Evolutionary conservation across 2,329 filamentous ascomycete genomes (phyloP).

Genomic region (Aspergillus pseudonomiae): DNA sequence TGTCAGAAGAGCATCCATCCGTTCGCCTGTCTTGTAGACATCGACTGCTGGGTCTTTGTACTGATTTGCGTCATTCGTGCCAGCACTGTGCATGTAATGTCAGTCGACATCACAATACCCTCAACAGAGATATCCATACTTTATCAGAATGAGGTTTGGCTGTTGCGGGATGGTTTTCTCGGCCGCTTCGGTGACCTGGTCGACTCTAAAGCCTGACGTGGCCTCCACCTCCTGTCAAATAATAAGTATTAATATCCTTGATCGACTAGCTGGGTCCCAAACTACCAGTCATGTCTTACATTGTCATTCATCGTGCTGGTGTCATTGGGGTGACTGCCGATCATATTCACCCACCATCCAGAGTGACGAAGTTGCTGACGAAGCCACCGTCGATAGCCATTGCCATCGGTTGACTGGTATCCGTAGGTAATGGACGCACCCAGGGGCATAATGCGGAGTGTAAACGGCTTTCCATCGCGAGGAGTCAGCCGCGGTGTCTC

Average conservation of each 20-base stretch:
- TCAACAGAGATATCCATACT: constrained; percentile 16
- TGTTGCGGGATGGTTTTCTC: constrained; percentile 18
- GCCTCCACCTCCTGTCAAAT: background rate
- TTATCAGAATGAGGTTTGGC: constrained; percentile 32
- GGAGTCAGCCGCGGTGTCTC: background rate
- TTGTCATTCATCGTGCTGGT: constrained; percentile 19
- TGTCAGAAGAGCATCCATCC: constrained; percentile 31
- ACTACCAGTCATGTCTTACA: constrained; percentile 11
- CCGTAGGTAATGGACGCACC: constrained; percentile 18
- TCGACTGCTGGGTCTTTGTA: constrained; percentile 21
- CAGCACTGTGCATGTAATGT: constrained; percentile 24
- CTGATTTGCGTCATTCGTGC: constrained; percentile 35
- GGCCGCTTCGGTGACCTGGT: constrained; percentile 21
- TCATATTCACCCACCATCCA: constrained; percentile 18
- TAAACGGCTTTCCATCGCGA: constrained; percentile 1
- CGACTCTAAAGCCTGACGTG: constrained; percentile 19
- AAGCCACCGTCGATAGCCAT: constrained; percentile 16
- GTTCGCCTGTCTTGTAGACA: constrained; percentile 22
- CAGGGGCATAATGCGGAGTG: constrained; percentile 13
- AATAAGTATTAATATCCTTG: background rate
- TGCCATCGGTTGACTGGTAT: constrained; percentile 7
- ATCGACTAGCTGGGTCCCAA: background rate
- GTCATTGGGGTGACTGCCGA: constrained; percentile 6
- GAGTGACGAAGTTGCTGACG: constrained; percentile 10
- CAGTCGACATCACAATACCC: background rate